Base-by-base conservation (phyloP, 2,329 filamentous ascomycete genomes). In the Neofusicoccum parvum region DNA sequence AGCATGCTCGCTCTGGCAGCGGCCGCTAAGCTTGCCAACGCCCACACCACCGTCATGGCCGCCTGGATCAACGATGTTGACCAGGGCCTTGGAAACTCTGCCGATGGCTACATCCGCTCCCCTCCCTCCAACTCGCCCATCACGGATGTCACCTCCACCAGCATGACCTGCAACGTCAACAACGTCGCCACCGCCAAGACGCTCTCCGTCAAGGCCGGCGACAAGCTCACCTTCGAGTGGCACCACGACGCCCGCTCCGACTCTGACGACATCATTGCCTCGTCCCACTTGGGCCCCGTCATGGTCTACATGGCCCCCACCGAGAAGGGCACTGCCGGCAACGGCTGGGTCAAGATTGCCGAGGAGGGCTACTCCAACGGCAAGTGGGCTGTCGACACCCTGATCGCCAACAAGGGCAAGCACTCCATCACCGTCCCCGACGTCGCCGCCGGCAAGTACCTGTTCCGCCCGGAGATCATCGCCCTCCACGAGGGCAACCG, bases 231-330 rank as follows among this genome's bases (percentile, higher is more conserved):
- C 32, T 78, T 82, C 70, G 80, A 85, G 73, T 86, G 82, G 83
- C 81, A 80, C 74, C 83, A 86, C 76, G 71, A 86, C 74, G 78
- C 45, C 70, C 79, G 82, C 50, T 70, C 71, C 66, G 66, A 70
- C 39, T 66, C 68, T 23, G 82, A 85, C 74, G 83, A 85, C 72
- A 84, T 86, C 76, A 83, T 86, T 60, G 84, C 78, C 69, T 67
- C 72, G 34, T 83, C 81, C 53, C 85, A 86, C 77, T 76, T 80
- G 74, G 85, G 85, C 9, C 84, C 63, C 84, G 74, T 86, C 70
- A 79, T 84, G 68, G 84, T 82, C 65, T 87, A 84, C 73, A 81
- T 86, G 70, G 82, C 84, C 3, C 75, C 78, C 15, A 75, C 77
- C 34, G 69, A 71, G 17, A 74, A 75, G 59, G 80, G 82, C 62